Evolutionary conservation across 1,139 yeast species (phyloP), one percentile per base, ranked within the genome.

Genomic region (Saccharomycopsis crataegensis): DNA sequence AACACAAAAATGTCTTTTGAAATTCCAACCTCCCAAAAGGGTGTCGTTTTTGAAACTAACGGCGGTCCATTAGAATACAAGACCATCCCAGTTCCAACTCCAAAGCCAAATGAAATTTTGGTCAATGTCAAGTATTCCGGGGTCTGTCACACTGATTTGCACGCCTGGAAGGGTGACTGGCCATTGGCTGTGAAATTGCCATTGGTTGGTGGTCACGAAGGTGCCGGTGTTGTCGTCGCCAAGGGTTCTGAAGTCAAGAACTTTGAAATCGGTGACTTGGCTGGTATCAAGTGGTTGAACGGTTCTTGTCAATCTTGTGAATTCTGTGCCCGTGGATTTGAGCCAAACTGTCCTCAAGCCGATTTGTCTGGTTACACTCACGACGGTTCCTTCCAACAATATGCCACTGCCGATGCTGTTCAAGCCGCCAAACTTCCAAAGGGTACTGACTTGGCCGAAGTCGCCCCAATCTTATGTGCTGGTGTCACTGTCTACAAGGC

Each of bases 81-180:
- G 62, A 87, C 82, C 59, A 77, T 82, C 57, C 78, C 84, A 51
- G 88, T 83, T 49, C 90, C 90, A 64, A 70, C 61, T 6, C 90
- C 90, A 65, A 81, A 81, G 65, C 70, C 88, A 53, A 82, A 76
- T 64, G 89, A 83, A 69, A 69, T 83, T 58, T 75, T 83, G 65
- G 75, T 83, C 67, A 77, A 83, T 64, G 80, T 83, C 64, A 80
- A 81, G 69, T 83, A 82, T 72, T 83, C 89, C 9, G 90, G 90
- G 70, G 90, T 83, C 49, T 83, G 90, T 67, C 90, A 83, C 72
- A 83, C 89, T 48, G 90, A 83, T 67, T 75, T 83, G 64, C 90
- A 83, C 69, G 90, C 88, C 48, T 83, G 88, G 87, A 79, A 82
- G 65, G 89, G 89, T 66, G 89, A 83, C 67, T 82, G 89, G 89